Percentiles rank a stretch among this genome's conserved stretches.
These are phyloP conservation scores for Rheum nobile DNA, from an alignment of 148 eudicot species.

Conservation along the genomic window DNA sequence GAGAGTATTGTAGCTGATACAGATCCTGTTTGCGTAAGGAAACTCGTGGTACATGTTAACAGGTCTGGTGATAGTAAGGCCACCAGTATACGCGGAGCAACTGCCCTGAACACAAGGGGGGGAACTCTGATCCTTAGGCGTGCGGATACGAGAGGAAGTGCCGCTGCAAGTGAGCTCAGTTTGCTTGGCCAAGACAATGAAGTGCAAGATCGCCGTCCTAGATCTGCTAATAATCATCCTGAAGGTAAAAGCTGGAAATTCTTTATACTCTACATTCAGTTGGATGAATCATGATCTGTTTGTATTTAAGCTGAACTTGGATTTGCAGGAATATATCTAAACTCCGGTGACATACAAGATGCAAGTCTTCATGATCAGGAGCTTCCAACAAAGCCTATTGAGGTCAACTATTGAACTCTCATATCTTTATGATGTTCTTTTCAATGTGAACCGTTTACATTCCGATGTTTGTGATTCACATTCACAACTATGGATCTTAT, in stretches of 20 bases:
- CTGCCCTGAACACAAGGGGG: constrained; percentile 10
- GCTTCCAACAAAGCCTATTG: constrained; percentile 13
- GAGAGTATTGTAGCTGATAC: constrained; percentile 2
- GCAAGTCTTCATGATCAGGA: constrained; percentile 3
- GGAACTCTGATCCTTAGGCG: constrained; percentile 11
- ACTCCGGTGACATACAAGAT: background rate
- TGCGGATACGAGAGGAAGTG: constrained; percentile 15
- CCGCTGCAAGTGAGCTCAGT: constrained; percentile 17
- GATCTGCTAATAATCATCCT: background rate
- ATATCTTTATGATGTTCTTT: constrained; percentile 4
- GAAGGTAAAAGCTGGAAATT: constrained; percentile 19
- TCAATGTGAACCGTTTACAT: background rate
- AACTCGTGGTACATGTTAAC: constrained; percentile 18
- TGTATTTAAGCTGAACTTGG: background rate
- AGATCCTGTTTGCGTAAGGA: constrained; percentile 10
- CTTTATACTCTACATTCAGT: background rate
- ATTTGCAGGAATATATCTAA: constrained; percentile 17
- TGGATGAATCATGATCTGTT: background rate
- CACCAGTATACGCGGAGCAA: constrained; percentile 14
- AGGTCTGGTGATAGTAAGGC: constrained; percentile 13
- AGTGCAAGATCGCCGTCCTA: background rate
- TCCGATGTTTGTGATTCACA: too few relatives aligned
- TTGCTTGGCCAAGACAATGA: too few relatives aligned
- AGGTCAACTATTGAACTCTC: constrained; percentile 17
- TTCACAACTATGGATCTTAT: too few relatives aligned